These are phyloP conservation scores for Citrus sinensis DNA, from an alignment of 345 rosid genomes.

Conservation along the genomic window DNA sequence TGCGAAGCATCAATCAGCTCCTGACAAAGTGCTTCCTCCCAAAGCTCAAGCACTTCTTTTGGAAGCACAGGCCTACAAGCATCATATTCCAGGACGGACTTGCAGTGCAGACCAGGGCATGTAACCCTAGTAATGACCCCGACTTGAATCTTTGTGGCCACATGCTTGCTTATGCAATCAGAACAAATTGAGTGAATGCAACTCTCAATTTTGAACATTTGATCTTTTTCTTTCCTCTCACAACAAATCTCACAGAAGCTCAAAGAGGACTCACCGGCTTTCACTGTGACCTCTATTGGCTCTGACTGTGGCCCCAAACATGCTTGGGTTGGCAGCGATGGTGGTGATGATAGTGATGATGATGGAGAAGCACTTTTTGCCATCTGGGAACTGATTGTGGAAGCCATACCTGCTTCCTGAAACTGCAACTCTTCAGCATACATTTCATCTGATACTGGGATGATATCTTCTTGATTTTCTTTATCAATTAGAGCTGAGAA, in stretches of 20 bases:
- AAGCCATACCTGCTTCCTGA: slow-evolving; percentile 26
- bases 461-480: not conserved
- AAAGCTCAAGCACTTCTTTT: slow-evolving; percentile 35
- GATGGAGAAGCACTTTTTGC: not conserved
- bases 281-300: not conserved
- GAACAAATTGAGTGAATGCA: slow-evolving; percentile 57
- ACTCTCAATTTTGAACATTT: slow-evolving; percentile 32
- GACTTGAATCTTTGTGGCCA: slow-evolving; percentile 33
- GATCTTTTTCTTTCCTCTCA: slow-evolving; percentile 35
- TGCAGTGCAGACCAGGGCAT: slow-evolving; percentile 60
- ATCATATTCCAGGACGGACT: slow-evolving; percentile 38
- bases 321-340: not conserved
- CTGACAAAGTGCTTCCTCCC: slow-evolving; percentile 53
- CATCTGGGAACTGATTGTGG: not conserved
- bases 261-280: slow-evolving; percentile 26
- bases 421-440: slow-evolving; percentile 30
- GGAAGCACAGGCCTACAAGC: slow-evolving; percentile 41
- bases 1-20: slow-evolving; percentile 30
- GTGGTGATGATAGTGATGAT: not conserved
- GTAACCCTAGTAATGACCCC: slow-evolving; percentile 17
- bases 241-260: slow-evolving; percentile 53
- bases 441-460: slow-evolving; percentile 24
- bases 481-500: no score
- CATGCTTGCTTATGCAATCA: slow-evolving; percentile 47
- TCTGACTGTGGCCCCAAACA: not conserved